Conservation (phyloP, 371 early-diverging fungal species). For the Smittium mucronatum region DNA sequence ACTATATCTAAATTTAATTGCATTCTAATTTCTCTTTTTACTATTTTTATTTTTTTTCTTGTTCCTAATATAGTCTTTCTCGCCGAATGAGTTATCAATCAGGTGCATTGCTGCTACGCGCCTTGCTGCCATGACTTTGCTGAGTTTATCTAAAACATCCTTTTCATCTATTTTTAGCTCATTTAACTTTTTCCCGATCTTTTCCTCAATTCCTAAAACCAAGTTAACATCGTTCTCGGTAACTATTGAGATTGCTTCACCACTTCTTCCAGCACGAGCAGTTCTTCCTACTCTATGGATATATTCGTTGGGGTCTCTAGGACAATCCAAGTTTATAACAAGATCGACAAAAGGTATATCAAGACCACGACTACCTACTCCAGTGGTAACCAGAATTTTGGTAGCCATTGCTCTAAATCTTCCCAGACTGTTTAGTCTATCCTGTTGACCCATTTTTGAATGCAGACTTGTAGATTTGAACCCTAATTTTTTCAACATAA, state of each 20-base stretch:
- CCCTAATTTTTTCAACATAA: slow-evolving; percentile 77
- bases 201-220: slow-evolving; percentile 74
- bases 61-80: slow-evolving; percentile 36
- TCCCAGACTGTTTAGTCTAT: slow-evolving; percentile 78
- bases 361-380: slow-evolving; percentile 95
- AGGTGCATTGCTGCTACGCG: slow-evolving; percentile 75
- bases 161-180: slow-evolving; percentile 59
- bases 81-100: slow-evolving; percentile 60
- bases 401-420: slow-evolving; percentile 81
- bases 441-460: slow-evolving; percentile 83
- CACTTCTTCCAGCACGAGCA: slow-evolving; percentile 84
- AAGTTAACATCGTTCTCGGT: slow-evolving; percentile 85
- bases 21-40: slow-evolving; percentile 1
- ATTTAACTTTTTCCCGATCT: slow-evolving; percentile 64
- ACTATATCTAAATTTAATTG: not conserved
- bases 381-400: slow-evolving; percentile 86
- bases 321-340: slow-evolving; percentile 95
- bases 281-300: slow-evolving; percentile 99
- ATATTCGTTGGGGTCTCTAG: slow-evolving; percentile 95
- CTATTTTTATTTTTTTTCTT: slow-evolving; percentile 9
- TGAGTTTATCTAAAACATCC: slow-evolving; percentile 61
- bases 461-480: slow-evolving; percentile 83
- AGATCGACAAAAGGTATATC: slow-evolving; percentile 94
- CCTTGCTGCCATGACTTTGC: slow-evolving; percentile 77
- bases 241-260: slow-evolving; percentile 81